Base-by-base conservation (phyloP, 1,284 basidiomycete species). In the Rhodotorula mucilaginosa region DNA sequence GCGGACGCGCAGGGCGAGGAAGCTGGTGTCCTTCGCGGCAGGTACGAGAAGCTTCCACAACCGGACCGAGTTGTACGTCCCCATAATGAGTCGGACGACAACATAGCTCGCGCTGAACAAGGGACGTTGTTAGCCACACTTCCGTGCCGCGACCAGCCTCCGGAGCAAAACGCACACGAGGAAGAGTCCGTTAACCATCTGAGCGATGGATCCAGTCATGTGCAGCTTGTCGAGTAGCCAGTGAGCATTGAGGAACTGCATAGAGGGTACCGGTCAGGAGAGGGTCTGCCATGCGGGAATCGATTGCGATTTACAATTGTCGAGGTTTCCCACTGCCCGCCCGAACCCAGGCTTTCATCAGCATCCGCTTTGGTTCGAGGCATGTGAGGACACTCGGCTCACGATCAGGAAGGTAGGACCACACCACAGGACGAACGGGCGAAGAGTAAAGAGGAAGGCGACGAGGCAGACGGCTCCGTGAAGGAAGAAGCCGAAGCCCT, bases 191-290 rank as follows among this genome's bases (percentile, higher is more conserved):
- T 82, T 82, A 68, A 82, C 70, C 49, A 82, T 74, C 71, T 82
- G 81, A 44, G 70, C 58, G 29, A 69, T 72, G 23, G 77, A 78
- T 0, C 81, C 81, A 1, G 81, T 82, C 73, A 78, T 79, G 61
- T 79, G 77, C 52, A 80, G 76, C 69, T 82, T 82, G 79, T 82
- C 81, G 51, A 81, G 70, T 74, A 81, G 81, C 81, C 81, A 82
- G 72, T 82, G 81, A 26, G 81, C 79, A 76, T 82, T 81, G 62
- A 82, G 80, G 79, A 82, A 82, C 15, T 62, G 65, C 12, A 29
- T n/a, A 18, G 26, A 3, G 54, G 12, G 12, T 12, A 5, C 7
- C 26, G n/a, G 54, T 56, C 54, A 56, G 54, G 26, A 12, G 26
- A 15, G 26, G 15, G 26, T 31, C n/a, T 18, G 3, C 54, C 29